Evolutionary conservation across 495 filamentous ascomycete species (phyloP).

Genomic region (Talaromyces thailandensis): DNA sequence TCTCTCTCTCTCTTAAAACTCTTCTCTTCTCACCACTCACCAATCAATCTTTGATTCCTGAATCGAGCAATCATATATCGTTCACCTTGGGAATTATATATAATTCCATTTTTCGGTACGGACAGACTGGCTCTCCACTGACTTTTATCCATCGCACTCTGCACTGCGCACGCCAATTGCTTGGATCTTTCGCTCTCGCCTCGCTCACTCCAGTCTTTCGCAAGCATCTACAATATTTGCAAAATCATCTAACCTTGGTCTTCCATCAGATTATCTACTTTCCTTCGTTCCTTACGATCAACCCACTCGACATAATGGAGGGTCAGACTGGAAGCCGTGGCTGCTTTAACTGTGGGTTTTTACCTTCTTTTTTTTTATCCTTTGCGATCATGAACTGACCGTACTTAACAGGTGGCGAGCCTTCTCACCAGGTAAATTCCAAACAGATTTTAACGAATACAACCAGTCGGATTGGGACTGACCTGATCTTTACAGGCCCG

Average conservation of each 20-base stretch:
- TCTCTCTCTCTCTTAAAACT: not conserved
- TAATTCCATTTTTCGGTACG: not conserved
- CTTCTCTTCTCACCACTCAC: not conserved
- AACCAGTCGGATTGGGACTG: conserved; percentile 9
- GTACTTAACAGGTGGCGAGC: conserved; percentile 54
- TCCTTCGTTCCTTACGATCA: conserved; percentile 1
- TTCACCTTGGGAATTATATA: not conserved
- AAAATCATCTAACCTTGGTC: not conserved
- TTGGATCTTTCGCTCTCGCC: not conserved
- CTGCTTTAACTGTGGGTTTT: conserved; percentile 74
- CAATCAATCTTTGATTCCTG: not conserved
- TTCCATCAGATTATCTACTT: not conserved
- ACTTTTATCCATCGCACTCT: not conserved
- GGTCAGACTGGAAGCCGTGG: conserved; percentile 48
- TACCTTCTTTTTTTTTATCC: not conserved
- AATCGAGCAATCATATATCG: not conserved
- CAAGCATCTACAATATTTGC: not conserved
- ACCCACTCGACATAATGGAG: conserved; percentile 31
- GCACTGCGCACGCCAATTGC: not conserved
- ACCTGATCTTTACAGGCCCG: conserved; percentile 50
- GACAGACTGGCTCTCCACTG: not conserved
- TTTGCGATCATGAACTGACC: conserved; percentile 3
- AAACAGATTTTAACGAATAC: not conserved
- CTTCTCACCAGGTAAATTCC: conserved; percentile 55
- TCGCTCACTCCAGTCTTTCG: not conserved